phyloP scores from a whole-genome alignment of 108 stramenopile species.

The Cyclotella baltica region DNA sequence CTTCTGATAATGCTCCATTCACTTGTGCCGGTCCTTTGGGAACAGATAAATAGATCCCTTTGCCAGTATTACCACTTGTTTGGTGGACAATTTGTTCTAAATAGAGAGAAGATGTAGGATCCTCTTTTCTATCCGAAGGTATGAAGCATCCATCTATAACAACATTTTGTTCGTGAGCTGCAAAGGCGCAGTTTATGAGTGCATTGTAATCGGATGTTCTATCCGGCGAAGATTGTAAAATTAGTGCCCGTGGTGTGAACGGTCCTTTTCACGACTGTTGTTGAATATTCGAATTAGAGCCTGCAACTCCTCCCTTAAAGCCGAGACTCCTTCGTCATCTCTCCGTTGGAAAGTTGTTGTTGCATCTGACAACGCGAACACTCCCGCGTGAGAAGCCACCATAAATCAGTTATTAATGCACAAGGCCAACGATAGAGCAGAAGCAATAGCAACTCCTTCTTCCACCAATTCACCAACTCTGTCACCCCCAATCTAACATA shows the following conservation, averaged over 20 bases:
- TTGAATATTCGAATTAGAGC: slow-evolving; percentile 25
- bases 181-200: slow-evolving; percentile 92
- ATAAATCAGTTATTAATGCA: slow-evolving; percentile 83
- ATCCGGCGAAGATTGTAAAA: slow-evolving; percentile 89
- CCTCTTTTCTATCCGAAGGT: slow-evolving; percentile 36
- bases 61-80: slow-evolving; percentile 39
- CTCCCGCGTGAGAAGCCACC: slow-evolving; percentile 76
- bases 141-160: slow-evolving; percentile 88
- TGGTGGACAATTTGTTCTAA: slow-evolving; percentile 85
- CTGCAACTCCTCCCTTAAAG: slow-evolving; percentile 54
- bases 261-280: slow-evolving; percentile 10
- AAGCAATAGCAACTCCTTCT: slow-evolving; percentile 70
- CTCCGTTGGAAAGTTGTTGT: slow-evolving; percentile 27
- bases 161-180: slow-evolving; percentile 71
- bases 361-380: slow-evolving; percentile 59
- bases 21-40: slow-evolving; percentile 79
- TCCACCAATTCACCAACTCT: slow-evolving; percentile 64
- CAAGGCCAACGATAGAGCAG: slow-evolving; percentile 74
- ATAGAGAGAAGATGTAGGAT: slow-evolving; percentile 59
- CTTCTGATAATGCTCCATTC: slow-evolving; percentile 78
- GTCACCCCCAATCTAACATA: slow-evolving; percentile 72
- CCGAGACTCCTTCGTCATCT: slow-evolving; percentile 81
- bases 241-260: slow-evolving; percentile 71
- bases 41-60: slow-evolving; percentile 55
- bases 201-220: slow-evolving; percentile 88